These are phyloP conservation scores for Fusarium coffeatum DNA, from an alignment of 2,329 filamentous ascomycete species.

Conservation along the genomic window DNA sequence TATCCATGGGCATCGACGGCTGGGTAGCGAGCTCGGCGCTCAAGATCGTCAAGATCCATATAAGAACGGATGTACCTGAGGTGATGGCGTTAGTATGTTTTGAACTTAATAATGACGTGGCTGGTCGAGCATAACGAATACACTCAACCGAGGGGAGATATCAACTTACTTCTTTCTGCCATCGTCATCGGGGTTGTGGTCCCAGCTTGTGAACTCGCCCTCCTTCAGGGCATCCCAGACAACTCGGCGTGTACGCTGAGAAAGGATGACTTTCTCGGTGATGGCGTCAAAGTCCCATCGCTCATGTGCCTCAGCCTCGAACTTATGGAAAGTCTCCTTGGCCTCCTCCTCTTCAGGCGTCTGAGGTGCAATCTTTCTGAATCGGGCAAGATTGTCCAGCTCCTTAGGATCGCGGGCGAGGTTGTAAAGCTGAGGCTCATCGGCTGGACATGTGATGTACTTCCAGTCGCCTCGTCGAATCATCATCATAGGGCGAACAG, in stretches of 20 bases:
- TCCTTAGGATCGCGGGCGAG: slow-evolving; percentile 80
- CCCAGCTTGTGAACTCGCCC: slow-evolving; percentile 85
- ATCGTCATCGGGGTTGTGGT: slow-evolving; percentile 80
- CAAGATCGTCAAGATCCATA: slow-evolving; percentile 82
- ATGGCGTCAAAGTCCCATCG: slow-evolving; percentile 88
- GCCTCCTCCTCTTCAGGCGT: slow-evolving; percentile 60
- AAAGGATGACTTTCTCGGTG: slow-evolving; percentile 77
- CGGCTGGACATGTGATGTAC: slow-evolving; percentile 86
- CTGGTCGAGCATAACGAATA: slow-evolving; percentile 10
- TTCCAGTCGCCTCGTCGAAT: slow-evolving; percentile 92
- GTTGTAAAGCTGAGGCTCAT: slow-evolving; percentile 88
- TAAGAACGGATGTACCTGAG: slow-evolving; percentile 85
- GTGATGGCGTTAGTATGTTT: slow-evolving; percentile 45
- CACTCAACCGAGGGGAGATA: slow-evolving; percentile 13
- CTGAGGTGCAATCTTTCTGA: slow-evolving; percentile 54
- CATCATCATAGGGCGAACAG: slow-evolving; percentile 91
- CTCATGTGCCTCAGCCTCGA: slow-evolving; percentile 76
- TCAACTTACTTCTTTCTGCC: slow-evolving; percentile 70
- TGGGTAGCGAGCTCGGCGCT: slow-evolving; percentile 80
- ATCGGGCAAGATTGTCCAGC: slow-evolving; percentile 75
- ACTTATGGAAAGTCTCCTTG: slow-evolving; percentile 68
- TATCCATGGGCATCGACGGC: slow-evolving; percentile 67
- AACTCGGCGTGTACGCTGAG: slow-evolving; percentile 81
- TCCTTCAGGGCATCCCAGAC: slow-evolving; percentile 83
- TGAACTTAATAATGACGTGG: slow-evolving; percentile 39